phyloP scores from a whole-genome alignment of 2,329 filamentous ascomycete species.

The Pseudopithomyces maydicus region DNA sequence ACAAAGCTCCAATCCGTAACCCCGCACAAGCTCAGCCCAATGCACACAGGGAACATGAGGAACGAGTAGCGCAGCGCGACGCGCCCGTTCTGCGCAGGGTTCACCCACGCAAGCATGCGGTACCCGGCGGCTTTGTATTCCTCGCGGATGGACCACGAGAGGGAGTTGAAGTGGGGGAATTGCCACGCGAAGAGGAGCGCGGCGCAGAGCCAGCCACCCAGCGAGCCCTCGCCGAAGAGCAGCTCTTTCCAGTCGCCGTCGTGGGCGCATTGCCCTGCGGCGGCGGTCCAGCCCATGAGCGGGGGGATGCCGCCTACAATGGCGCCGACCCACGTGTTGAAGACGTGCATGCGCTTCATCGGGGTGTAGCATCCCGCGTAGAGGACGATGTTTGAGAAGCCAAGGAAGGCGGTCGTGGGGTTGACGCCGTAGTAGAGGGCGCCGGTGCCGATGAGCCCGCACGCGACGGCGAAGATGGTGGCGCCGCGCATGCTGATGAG shows the following conservation, averaged over 20 bases:
- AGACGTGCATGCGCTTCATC: conserved; percentile 80
- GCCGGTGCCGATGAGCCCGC: conserved; percentile 70
- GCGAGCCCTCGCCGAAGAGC: conserved; percentile 69
- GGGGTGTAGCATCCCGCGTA: conserved; percentile 95
- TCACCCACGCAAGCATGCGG: conserved; percentile 81
- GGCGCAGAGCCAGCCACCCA: conserved; percentile 89
- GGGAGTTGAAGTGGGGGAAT: conserved; percentile 96
- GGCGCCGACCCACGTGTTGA: conserved; percentile 96
- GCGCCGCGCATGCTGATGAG: conserved; percentile 76
- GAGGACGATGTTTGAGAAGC: conserved; percentile 80
- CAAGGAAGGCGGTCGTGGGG: conserved; percentile 86
- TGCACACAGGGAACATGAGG: conserved; percentile 83
- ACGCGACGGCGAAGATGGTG: conserved; percentile 76
- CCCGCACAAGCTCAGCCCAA: conserved; percentile 75
- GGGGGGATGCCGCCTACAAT: conserved; percentile 92
- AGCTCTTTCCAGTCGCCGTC: conserved; percentile 73
- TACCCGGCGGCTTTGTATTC: conserved; percentile 79
- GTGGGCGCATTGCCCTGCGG: conserved; percentile 80
- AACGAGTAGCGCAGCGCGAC: conserved; percentile 88
- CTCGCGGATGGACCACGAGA: conserved; percentile 85
- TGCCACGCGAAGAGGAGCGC: conserved; percentile 92
- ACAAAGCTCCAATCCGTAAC: conserved; percentile 89
- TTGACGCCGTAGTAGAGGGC: conserved; percentile 90
- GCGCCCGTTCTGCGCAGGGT: conserved; percentile 81
- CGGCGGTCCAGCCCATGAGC: conserved; percentile 97